Base-by-base conservation (phyloP, 306 rosid species). In the Gynostemma pentaphyllum region DNA sequence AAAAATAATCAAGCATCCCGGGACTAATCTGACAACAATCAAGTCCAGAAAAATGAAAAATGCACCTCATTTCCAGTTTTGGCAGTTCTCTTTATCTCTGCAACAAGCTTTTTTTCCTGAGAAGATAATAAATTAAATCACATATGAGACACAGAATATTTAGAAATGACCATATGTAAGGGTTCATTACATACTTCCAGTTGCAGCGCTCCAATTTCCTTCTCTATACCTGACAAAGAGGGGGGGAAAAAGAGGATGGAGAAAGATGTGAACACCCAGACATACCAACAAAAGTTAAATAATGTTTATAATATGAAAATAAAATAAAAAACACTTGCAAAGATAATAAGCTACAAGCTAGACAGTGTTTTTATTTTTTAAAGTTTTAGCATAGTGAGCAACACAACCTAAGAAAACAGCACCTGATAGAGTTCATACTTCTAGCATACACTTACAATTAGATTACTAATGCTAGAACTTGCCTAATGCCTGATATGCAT, bases 51-150 rank as follows among this genome's bases (percentile, higher is more conserved):
- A n/a, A n/a, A 66, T 44, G 62, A 53, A 28, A 54, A 29, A 16
- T 40, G 11, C 62, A 89, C 97, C 77, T 94, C 97, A 44, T 86
- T 94, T 70, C 99, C 99, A 0, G 91, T 86, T 72, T 94, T 94
- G 53, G 99, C 97, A 59, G 99, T 94, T 82, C 86, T 84, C 83
- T 94, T 94, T 60, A 94, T 94, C 87, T 94, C 99, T 50, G 90
- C 90, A 23, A 94, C 80, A 27, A 94, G 90, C 71, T 85, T 94
- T 45, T 86, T 94, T 72, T 94, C 99, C 99, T 94, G 75, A 66
- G 37, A 76, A 52, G 39, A 76, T 9, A 66, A 70, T 11, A 56
- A 68, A 34, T 45, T 39, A 84, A 5, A 72, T 71, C 45, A 81
- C 34, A 66, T 44, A 40, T 36, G 62, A 62, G 55, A 42, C 28